Base-by-base conservation (phyloP, 2,329 filamentous ascomycete species). In the Dactylonectria estremocensis region DNA sequence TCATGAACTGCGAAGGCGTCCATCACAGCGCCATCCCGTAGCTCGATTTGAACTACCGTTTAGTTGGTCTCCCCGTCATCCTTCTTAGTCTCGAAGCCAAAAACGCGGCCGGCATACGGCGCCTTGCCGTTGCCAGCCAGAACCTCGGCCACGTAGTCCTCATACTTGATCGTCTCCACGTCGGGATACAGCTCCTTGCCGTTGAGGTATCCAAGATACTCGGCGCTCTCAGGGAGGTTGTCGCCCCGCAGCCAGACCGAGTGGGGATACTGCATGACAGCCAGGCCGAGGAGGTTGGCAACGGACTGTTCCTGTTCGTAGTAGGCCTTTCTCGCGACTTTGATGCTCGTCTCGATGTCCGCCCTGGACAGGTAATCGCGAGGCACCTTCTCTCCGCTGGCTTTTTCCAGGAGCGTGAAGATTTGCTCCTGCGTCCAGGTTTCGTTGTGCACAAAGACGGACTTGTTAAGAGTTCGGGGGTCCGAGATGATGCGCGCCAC, bases 171-270 rank as follows among this genome's bases (percentile, higher is more conserved):
- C 11, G 33, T 14, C 28, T 65, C 31, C 2, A 65, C 22, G 10
- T 60, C 62, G 3, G 87, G 87, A 71, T 89, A 90, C 24, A 90
- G 77, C 18, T 89, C 84, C 70, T 83, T 84, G 35, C 79, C 82
- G 61, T 83, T 79, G 18, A 89, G 66, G 73, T 89, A 89, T 2
- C 87, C 87, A 5, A 90, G 78, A 67, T 89, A 89, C 56, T 81
- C 79, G 11, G 88, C 88, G 68, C 83, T 81, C 61, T 87, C 84
- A 0, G 84, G 85, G 10, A 80, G 84, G 74, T 89, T 89, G 69
- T 91, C 88, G 1, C 83, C 85, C 2, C 87, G 80, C 13, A 45
- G 22, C 31, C 10, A 45, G 2, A 31, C 11, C 7, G 43, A 66
- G 24, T 53, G 3, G 2, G 24, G 33, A 22, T 58, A 57, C 22